Conservation (phyloP, 1,284 basidiomycete species). For the Cystobasidiaceae sp. region DNA sequence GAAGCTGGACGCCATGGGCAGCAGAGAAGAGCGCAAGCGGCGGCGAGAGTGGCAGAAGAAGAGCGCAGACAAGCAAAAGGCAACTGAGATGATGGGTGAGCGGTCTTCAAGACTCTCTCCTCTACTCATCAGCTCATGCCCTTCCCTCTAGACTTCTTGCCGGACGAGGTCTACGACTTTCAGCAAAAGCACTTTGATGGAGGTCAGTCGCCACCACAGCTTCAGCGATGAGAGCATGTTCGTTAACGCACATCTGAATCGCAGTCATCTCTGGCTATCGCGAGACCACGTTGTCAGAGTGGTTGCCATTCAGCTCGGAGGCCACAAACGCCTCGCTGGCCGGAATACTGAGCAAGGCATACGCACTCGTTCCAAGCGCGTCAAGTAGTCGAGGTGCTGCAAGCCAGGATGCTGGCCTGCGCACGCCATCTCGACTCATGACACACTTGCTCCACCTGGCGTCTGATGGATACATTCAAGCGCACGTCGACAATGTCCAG, state of each 20-base stretch:
- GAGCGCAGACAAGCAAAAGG: too few relatives aligned
- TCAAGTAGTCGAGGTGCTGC: neutral
- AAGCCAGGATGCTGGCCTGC: neutral
- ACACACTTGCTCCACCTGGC: slow-evolving; percentile 79
- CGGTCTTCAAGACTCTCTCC: too few relatives aligned
- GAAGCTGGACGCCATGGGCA: slow-evolving; percentile 19
- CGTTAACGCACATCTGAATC: neutral
- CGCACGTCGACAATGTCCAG: slow-evolving; percentile 74
- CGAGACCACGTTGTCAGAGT: slow-evolving; percentile 63
- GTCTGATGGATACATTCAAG: slow-evolving; percentile 67
- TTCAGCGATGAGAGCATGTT: neutral
- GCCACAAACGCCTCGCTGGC: slow-evolving; percentile 4
- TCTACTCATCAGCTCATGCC: too few relatives aligned
- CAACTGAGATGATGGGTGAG: too few relatives aligned
- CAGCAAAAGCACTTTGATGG: slow-evolving; percentile 83
- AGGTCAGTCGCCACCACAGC: slow-evolving; percentile 1
- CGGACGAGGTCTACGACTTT: slow-evolving; percentile 66
- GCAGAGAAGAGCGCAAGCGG: slow-evolving; percentile 19
- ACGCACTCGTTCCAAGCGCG: slow-evolving; percentile 32
- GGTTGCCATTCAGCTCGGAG: slow-evolving; percentile 52
- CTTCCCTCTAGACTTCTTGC: slow-evolving; percentile 54
- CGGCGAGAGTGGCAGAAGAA: slow-evolving; percentile 13
- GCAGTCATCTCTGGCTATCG: slow-evolving; percentile 69
- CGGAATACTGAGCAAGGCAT: slow-evolving; percentile 29
- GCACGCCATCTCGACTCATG: slow-evolving; percentile 50